Evolutionary conservation across 2,329 filamentous ascomycete species (phyloP), one percentile per base, ranked within the genome.

Genomic region (Hirsutella minnesotensis): DNA sequence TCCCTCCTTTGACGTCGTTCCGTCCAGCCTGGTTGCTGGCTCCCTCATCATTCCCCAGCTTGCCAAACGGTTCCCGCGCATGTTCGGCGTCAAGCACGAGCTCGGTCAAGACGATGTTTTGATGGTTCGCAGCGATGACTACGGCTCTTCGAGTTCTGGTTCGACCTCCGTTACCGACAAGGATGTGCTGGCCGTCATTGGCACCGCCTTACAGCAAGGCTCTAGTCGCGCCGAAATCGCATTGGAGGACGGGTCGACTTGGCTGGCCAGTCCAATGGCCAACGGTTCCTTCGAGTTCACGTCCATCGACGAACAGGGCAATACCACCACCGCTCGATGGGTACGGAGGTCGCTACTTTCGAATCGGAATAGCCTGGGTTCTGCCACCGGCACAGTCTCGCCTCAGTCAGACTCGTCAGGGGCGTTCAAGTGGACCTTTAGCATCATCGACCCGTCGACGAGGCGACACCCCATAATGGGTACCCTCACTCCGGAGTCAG

Each of bases 381-480:
- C 53, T n/a, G 41, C 45, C 18, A 40, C 45, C 9, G 49, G 42
- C 27, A 39, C 45, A 40, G 49, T 51, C 38, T 50, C 49, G 43
- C 44, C 49, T 15, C 47, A 49, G 7, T 47, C 58, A 3, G 47
- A 57, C 3, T 50, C 53, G 1, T 49, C 60, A 3, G 47, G 54
- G 1, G 73, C 76, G 38, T 65, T 62, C 44, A 79, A 77, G 55
- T 89, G 81, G 65, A 86, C 78, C 9, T 90, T 90, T 57, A 87
- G 82, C 63, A 77, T 86, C 47, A 79, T 90, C 52, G 77, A 83
- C 51, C 76, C 83, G 0, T 72, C 73, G 38, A 76, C 74, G 9
- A 70, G 82, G 29, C 76, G 81, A 12, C 85, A 90, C 55, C 84
- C 86, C 4, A 76, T 89, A 53, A 73, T 89, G 62, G 85, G 82